Evolutionary conservation across 108 stramenopile species (phyloP).

Genomic region (Craspedostauros australis): DNA sequence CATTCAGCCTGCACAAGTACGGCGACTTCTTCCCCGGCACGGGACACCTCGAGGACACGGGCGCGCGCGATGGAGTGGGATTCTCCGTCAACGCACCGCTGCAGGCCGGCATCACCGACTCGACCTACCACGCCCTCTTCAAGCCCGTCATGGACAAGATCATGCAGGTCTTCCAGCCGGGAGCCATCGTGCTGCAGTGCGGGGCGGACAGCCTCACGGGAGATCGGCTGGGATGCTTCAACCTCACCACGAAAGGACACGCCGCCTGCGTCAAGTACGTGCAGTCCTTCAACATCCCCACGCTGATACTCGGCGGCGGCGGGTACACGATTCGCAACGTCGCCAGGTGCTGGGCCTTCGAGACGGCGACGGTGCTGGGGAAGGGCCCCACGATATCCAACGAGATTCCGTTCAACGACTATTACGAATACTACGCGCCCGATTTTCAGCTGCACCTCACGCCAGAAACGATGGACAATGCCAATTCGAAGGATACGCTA

Average conservation of each 20-base stretch:
- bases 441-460: slow-evolving; percentile 95
- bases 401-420: slow-evolving; percentile 98
- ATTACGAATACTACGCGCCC: slow-evolving; percentile 99
- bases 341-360: slow-evolving; percentile 95
- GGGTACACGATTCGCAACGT: slow-evolving; percentile 99
- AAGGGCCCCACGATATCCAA: slow-evolving; percentile 56
- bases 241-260: slow-evolving; percentile 92
- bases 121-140: slow-evolving; percentile 85
- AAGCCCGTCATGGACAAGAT: slow-evolving; percentile 93
- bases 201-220: slow-evolving; percentile 98
- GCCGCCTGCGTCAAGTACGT: slow-evolving; percentile 87
- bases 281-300: slow-evolving; percentile 90
- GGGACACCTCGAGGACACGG: slow-evolving; percentile 94
- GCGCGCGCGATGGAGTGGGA: slow-evolving; percentile 92
- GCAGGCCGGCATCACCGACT: slow-evolving; percentile 94
- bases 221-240: slow-evolving; percentile 99
- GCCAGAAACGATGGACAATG: slow-evolving; percentile 81
- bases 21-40: slow-evolving; percentile 99
- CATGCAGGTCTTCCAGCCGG: slow-evolving; percentile 95
- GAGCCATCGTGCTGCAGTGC: slow-evolving; percentile 98
- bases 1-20: slow-evolving; percentile 98
- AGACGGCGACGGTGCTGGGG: slow-evolving; percentile 86
- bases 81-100: slow-evolving; percentile 97
- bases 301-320: slow-evolving; percentile 96
- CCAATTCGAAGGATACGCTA: slow-evolving; percentile 67